Evolutionary conservation across 768 basidiomycete species (phyloP).

Genomic region (Leccinum imitatum): DNA sequence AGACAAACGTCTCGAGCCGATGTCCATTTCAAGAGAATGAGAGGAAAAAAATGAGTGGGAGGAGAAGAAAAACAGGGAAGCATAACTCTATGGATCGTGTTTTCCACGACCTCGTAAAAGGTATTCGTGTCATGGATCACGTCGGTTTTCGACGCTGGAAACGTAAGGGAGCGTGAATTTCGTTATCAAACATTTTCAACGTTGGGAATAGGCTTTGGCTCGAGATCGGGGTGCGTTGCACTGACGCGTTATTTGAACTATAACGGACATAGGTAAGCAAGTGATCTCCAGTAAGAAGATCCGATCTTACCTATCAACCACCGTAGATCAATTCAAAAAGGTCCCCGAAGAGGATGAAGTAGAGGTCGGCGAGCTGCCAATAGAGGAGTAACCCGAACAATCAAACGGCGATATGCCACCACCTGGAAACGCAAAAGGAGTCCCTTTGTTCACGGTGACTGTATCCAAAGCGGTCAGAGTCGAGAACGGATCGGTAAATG

Average conservation of each 20-base stretch:
- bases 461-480: background rate
- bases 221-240: background rate
- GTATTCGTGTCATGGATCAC: background rate
- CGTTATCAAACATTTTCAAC: background rate
- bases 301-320: background rate
- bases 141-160: background rate
- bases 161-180: constrained; percentile 7
- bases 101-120: background rate
- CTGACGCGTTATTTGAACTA: background rate
- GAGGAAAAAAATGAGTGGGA: background rate
- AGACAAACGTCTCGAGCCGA: constrained; percentile 5
- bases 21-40: constrained; percentile 6
- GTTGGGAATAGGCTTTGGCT: background rate
- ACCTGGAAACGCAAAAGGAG: background rate
- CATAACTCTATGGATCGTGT: background rate
- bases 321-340: background rate
- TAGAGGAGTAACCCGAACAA: constrained; percentile 7
- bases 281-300: background rate
- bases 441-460: background rate
- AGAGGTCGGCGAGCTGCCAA: background rate
- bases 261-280: background rate
- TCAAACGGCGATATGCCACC: constrained; percentile 24
- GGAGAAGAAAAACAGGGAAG: background rate
- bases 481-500: constrained; percentile 29
- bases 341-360: constrained; percentile 14